These are phyloP conservation scores for Pogostemon cablin DNA, from an alignment of 257 asterid genomes.

Conservation along the genomic window DNA sequence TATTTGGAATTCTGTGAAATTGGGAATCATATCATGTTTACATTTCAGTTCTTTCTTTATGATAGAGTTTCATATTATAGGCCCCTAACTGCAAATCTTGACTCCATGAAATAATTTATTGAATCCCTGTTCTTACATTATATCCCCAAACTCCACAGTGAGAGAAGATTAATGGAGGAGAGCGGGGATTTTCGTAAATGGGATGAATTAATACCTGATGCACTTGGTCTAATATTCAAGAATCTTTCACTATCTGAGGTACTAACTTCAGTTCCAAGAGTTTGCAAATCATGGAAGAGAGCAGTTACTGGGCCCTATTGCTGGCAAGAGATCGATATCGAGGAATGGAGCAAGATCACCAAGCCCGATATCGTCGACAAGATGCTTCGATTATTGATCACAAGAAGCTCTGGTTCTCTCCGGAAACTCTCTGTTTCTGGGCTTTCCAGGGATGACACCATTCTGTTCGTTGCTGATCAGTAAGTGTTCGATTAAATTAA, in stretches of 20 bases:
- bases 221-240: conserved; percentile 81
- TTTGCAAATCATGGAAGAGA: conserved; percentile 83
- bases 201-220: conserved; percentile 87
- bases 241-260: conserved; percentile 66
- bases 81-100: not conserved
- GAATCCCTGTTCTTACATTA: not conserved
- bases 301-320: conserved; percentile 79
- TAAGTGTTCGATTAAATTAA: conserved; percentile 36
- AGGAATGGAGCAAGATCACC: conserved; percentile 71
- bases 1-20: conserved; percentile 11
- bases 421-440: conserved; percentile 67
- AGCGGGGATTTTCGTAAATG: conserved; percentile 48
- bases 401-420: conserved; percentile 73
- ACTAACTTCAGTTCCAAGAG: conserved; percentile 75
- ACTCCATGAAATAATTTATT: not conserved
- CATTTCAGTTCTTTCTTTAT: not conserved
- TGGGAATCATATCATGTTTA: not conserved
- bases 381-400: conserved; percentile 64
- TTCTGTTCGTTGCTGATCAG: conserved; percentile 68
- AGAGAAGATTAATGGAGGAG: conserved; percentile 52
- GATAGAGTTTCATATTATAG: not conserved
- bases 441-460: conserved; percentile 52
- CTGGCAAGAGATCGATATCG: conserved; percentile 92
- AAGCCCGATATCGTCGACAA: conserved; percentile 54
- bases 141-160: not conserved